Evolutionary conservation across 2,329 filamentous ascomycete genomes (phyloP).

Genomic region (Calonectria multiphialidica): DNA sequence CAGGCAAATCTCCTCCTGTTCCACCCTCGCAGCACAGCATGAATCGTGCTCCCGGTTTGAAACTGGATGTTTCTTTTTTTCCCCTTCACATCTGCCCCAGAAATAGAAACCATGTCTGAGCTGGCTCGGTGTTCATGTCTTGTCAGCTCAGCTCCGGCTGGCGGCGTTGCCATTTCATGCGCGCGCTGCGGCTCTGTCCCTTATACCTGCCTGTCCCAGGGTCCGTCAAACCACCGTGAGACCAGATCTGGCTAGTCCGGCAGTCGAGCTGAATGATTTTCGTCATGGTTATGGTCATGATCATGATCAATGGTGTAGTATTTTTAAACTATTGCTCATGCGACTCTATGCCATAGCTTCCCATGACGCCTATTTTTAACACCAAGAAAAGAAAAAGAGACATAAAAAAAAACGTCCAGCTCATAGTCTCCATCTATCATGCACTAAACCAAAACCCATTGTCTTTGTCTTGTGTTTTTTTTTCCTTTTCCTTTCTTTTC

Average conservation of each 20-base stretch:
- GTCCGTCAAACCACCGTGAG: neutral
- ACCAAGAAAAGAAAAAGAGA: neutral
- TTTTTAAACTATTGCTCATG: conserved; percentile 14
- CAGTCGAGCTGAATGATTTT: neutral
- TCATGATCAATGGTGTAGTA: neutral
- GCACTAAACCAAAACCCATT: neutral
- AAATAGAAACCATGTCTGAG: conserved; percentile 11
- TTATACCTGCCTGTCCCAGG: neutral
- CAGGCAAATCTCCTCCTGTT: conserved; percentile 13
- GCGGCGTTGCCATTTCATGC: neutral
- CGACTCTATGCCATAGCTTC: conserved; percentile 12
- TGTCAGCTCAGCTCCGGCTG: neutral
- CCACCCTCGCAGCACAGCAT: conserved; percentile 7
- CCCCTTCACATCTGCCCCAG: neutral
- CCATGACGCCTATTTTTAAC: conserved; percentile 10
- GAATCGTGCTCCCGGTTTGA: neutral
- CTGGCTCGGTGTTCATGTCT: conserved; percentile 8
- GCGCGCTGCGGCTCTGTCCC: neutral
- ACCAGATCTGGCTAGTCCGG: neutral
- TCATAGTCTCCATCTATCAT: conserved; percentile 13
- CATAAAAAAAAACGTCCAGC: neutral
- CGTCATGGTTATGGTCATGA: conserved; percentile 13
- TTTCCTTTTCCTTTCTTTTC: neutral
- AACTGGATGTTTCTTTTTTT: conserved; percentile 1
- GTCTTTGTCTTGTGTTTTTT: neutral